A percentile compares a stretch with the other conserved stretches of the same genome.
phyloP scores from a whole-genome alignment of 2,329 filamentous ascomycete genomes.

The Trichophyton equinum region DNA sequence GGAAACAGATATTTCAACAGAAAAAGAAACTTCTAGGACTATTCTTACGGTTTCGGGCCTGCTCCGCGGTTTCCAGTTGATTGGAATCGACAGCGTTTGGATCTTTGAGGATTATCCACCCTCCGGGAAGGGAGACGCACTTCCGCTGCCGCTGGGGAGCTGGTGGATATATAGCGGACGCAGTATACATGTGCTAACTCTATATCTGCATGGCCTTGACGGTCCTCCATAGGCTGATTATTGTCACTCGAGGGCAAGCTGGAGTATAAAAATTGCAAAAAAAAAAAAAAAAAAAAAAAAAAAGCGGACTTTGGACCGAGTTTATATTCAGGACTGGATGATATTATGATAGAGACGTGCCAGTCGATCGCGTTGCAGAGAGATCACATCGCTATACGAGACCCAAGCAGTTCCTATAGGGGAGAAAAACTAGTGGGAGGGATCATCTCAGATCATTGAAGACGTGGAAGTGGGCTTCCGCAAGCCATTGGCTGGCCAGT shows the following conservation, averaged over 20 bases:
- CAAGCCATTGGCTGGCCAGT: neutral
- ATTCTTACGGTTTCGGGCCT: neutral
- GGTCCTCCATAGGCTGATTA: neutral
- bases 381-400: conserved; percentile 2
- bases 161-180: neutral
- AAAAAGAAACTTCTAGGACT: neutral
- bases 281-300: neutral
- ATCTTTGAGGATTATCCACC: conserved; percentile 1
- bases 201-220: neutral
- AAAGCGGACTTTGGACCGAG: neutral
- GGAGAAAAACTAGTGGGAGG: neutral
- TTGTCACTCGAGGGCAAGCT: neutral
- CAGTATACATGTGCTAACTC: neutral
- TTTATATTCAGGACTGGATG: neutral
- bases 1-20: neutral
- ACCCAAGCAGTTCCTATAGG: neutral
- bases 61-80: conserved; percentile 5
- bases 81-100: neutral
- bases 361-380: neutral
- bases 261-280: neutral
- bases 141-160: conserved; percentile 1
- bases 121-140: neutral
- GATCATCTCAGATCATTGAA: conserved; percentile 1
- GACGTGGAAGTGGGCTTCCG: conserved; percentile 1
- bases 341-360: neutral